These are phyloP conservation scores for Lasiodiplodia hormozganensis DNA, from an alignment of 2,329 filamentous ascomycete genomes.

Conservation along the genomic window DNA sequence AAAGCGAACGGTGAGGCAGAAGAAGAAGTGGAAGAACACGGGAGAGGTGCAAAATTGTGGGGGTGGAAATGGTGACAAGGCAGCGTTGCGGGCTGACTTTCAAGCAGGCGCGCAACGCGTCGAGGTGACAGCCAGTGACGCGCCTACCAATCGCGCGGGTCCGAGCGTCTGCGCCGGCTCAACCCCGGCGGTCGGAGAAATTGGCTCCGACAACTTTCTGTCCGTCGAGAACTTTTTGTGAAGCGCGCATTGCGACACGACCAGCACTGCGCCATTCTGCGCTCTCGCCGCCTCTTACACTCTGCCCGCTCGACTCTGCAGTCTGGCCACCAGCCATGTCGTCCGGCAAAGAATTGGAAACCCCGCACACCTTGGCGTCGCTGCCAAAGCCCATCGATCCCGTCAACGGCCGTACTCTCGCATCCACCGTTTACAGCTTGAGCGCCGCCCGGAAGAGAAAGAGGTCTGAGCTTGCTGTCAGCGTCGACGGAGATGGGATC, in stretches of 20 bases:
- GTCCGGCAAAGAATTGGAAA: slow-evolving; percentile 44
- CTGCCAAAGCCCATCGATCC: slow-evolving; percentile 52
- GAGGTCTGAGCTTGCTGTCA: slow-evolving; percentile 66
- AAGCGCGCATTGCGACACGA: slow-evolving; percentile 17
- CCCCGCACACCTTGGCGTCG: slow-evolving; percentile 51
- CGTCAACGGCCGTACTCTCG: slow-evolving; percentile 52
- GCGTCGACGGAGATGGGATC: slow-evolving; percentile 66
- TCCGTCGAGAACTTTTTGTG: slow-evolving; percentile 30
- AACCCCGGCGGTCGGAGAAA: slow-evolving; percentile 24
- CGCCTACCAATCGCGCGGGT: slow-evolving; percentile 7
- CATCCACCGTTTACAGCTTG: slow-evolving; percentile 60
- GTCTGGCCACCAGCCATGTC: slow-evolving; percentile 45
- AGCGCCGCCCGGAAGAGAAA: slow-evolving; percentile 65
- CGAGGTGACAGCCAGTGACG: slow-evolving; percentile 17
- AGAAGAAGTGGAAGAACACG: not conserved
- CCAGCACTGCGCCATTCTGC: slow-evolving; percentile 9
- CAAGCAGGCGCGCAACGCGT: slow-evolving; percentile 11
- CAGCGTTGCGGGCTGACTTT: not conserved
- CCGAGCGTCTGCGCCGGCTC: not conserved
- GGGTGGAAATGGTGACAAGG: not conserved
- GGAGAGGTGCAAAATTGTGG: not conserved
- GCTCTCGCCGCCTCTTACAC: not conserved
- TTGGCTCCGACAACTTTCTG: slow-evolving; percentile 22
- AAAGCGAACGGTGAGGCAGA: too few species aligned
- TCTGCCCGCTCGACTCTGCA: slow-evolving; percentile 26